Evolutionary conservation across 225 moss, liverwort and hornwort species (phyloP), one percentile per base, ranked within the genome.

Genomic region (Physcomitrium patens): DNA sequence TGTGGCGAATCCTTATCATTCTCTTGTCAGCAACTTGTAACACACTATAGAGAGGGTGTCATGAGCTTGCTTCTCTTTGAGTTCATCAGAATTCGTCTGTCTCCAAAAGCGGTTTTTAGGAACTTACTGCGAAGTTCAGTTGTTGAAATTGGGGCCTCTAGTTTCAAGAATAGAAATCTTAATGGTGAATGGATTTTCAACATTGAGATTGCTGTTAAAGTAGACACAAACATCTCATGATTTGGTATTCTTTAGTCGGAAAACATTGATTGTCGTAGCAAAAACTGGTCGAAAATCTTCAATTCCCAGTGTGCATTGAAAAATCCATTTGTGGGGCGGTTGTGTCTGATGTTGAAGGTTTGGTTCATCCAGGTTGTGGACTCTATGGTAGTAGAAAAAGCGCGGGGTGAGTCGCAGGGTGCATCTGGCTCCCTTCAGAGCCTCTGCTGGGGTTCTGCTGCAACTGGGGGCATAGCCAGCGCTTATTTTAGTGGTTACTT

Each of bases 321-420:
- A 27, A 42, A 16, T 56, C 26, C 12, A 42, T 28, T 37, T 37
- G 13, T 60, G 27, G 3, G n/a, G n/a, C 27, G n/a, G 3, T 48
- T 60, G 15, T 47, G 58, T 37, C 69, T 77, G 46, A 70, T n/a
- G 24, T 44, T 20, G 53, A 59, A 65, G 46, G 28, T 77, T 52
- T 73, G 67, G 63, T 65, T 27, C 42, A 31, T 51, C 19, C 73
- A 90, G 90, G 90, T 90, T 1, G 90, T 90, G 53, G 90, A 90
- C 71, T 90, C 90, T 47, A 90, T 90, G 87, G 90, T 90, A 46
- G 90, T 90, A 72, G 90, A 87, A 56, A 85, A 87, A 77, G 90
- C 90, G 3, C 75, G 90, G 26, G 90, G 90, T 51, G 90, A 90
- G 74, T 87, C 90, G 46, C 90, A 90, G 44, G 79, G 87, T 54